Conservation (phyloP, 1,139 yeast species). For the Diutina ranongensis region DNA sequence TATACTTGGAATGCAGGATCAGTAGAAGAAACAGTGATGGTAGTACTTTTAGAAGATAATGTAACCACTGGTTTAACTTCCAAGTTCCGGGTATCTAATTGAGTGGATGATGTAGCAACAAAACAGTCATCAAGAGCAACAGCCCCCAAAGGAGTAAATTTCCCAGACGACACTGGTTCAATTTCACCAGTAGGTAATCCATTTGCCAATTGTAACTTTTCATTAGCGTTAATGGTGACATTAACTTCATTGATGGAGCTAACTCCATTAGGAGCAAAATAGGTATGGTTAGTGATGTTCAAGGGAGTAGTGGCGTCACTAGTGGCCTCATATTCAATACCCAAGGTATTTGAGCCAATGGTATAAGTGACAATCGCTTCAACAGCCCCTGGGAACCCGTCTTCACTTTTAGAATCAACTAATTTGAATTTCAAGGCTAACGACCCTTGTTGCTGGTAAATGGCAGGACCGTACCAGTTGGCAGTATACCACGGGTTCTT, state of each 20-base stretch:
- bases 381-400: conserved; percentile 48
- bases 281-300: conserved; percentile 55
- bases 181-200: conserved; percentile 42
- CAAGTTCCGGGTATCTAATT: conserved; percentile 32
- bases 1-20: conserved; percentile 64
- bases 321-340: conserved; percentile 37
- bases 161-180: conserved; percentile 12
- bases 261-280: conserved; percentile 32
- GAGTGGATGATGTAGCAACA: conserved; percentile 19
- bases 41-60: conserved; percentile 28
- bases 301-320: conserved; percentile 38
- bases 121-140: conserved; percentile 40
- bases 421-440: conserved; percentile 28
- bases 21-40: conserved; percentile 38
- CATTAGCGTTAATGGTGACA: conserved; percentile 18
- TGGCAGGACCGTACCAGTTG: conserved; percentile 40
- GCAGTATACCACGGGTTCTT: conserved; percentile 38
- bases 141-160: conserved; percentile 5
- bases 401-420: conserved; percentile 33
- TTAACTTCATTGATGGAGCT: conserved; percentile 23
- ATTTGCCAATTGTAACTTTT: conserved; percentile 27
- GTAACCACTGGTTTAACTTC: conserved; percentile 27
- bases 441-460: conserved; percentile 18
- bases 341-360: conserved; percentile 17
- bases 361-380: conserved; percentile 32